A percentile compares a stretch with the other conserved stretches of the same genome.
phyloP scores from a whole-genome alignment of 768 basidiomycete species.

The Hypholoma fasciculare region DNA sequence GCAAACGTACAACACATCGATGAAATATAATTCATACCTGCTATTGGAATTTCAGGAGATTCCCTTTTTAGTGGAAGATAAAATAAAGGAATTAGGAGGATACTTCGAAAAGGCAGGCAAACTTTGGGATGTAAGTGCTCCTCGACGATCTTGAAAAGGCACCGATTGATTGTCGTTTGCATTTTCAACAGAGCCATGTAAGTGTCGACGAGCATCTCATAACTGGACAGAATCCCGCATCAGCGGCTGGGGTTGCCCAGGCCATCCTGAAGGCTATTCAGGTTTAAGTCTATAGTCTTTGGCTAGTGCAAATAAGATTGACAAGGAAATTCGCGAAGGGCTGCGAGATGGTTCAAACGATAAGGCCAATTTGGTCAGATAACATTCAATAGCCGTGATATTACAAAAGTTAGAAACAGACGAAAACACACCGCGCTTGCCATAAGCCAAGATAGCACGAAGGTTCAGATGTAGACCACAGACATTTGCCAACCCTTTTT shows the following conservation, averaged over 20 bases:
- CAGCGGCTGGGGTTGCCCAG: constrained; percentile 55
- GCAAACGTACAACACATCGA: constrained; percentile 7
- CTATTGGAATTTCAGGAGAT: constrained; percentile 37
- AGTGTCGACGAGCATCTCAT: constrained; percentile 60
- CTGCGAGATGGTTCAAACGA: not conserved
- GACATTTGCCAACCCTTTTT: constrained; percentile 87
- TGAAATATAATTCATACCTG: not conserved
- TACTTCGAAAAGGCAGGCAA: constrained; percentile 58
- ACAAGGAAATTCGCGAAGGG: not conserved
- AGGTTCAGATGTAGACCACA: constrained; percentile 61
- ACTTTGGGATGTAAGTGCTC: constrained; percentile 51
- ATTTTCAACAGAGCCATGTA: constrained; percentile 40
- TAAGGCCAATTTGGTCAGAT: not conserved
- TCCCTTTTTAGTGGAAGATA: constrained; percentile 73
- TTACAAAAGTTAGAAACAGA: constrained; percentile 18
- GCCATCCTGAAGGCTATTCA: constrained; percentile 53
- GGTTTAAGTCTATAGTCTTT: not conserved
- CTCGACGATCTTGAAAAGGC: not conserved
- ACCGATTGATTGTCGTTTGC: not conserved
- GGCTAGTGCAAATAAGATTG: not conserved
- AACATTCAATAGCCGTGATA: constrained; percentile 10
- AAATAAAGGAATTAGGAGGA: constrained; percentile 64
- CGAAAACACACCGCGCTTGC: constrained; percentile 18
- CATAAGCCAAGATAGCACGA: constrained; percentile 1
- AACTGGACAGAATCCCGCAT: constrained; percentile 72